Conservation (phyloP, 345 rosid species). For the Rubroshorea leprosula region DNA sequence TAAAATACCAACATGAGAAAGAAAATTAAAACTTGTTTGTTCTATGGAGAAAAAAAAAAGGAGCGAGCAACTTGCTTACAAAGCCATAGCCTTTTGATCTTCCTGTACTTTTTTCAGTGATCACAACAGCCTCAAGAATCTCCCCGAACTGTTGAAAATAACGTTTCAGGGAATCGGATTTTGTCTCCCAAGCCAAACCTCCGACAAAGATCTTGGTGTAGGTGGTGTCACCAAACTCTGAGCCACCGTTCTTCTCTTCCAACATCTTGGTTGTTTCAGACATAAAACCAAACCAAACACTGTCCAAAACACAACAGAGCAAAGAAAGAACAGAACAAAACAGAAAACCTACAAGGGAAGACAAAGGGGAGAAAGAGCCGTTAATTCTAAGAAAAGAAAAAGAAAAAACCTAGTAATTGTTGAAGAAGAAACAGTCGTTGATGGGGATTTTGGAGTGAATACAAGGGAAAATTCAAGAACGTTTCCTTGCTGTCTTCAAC, state of each 20-base stretch:
- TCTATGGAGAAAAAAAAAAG: not conserved
- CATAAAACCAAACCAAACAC: slow-evolving; percentile 20
- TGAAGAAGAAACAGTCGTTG: too few relatives aligned
- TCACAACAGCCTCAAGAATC: slow-evolving; percentile 36
- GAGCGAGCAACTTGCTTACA: slow-evolving; percentile 11
- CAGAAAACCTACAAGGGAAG: slow-evolving; percentile 2
- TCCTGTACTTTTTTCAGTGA: slow-evolving; percentile 22
- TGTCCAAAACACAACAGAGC: slow-evolving; percentile 7
- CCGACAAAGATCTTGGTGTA: slow-evolving; percentile 40
- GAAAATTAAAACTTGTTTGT: not conserved
- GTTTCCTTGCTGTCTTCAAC: too few relatives aligned
- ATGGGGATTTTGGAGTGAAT: too few relatives aligned
- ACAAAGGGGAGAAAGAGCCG: slow-evolving; percentile 11
- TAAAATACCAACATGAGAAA: not conserved
- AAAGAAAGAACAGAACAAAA: slow-evolving; percentile 1
- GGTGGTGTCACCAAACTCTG: slow-evolving; percentile 33
- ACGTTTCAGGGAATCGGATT: slow-evolving; percentile 19
- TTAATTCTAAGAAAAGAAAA: not conserved
- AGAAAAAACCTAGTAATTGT: too few relatives aligned
- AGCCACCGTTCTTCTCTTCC: slow-evolving; percentile 8
- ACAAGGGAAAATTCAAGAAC: too few relatives aligned
- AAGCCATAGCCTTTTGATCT: slow-evolving; percentile 39
- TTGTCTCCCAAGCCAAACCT: slow-evolving; percentile 45
- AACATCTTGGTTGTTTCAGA: slow-evolving; percentile 32
- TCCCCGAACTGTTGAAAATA: slow-evolving; percentile 38